A percentile compares a stretch with the other conserved stretches of the same genome.
phyloP scores from a whole-genome alignment of 2,329 filamentous ascomycete genomes.

The Colletotrichum shisoi region DNA sequence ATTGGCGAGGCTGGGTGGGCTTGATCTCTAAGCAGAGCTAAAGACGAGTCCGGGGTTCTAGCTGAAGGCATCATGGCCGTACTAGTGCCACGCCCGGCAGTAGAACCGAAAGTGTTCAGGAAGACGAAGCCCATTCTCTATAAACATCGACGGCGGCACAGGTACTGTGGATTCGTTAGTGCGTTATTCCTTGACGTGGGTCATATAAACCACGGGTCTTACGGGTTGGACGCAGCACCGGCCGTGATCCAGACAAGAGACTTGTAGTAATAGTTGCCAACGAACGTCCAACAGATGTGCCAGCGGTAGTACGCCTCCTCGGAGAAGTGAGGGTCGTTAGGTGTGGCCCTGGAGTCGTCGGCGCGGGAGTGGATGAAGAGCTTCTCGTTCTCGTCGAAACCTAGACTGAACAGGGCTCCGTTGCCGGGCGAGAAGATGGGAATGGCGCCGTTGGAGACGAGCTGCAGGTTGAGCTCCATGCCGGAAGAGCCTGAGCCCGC shows the following conservation, averaged over 20 bases:
- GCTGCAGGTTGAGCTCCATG: slow-evolving; percentile 20
- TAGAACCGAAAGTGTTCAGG: neutral
- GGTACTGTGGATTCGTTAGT: slow-evolving; percentile 6
- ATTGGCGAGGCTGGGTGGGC: neutral
- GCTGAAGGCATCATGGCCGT: neutral
- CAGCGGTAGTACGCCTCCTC: slow-evolving; percentile 30
- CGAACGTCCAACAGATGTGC: slow-evolving; percentile 35
- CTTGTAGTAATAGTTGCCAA: slow-evolving; percentile 39
- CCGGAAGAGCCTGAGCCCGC: slow-evolving; percentile 9
- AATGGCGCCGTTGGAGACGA: slow-evolving; percentile 32
- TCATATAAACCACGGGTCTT: neutral
- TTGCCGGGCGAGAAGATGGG: slow-evolving; percentile 34
- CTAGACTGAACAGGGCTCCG: slow-evolving; percentile 17
- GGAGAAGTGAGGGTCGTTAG: neutral
- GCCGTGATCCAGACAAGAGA: slow-evolving; percentile 35
- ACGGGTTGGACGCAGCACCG: slow-evolving; percentile 30
- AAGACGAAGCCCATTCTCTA: slow-evolving; percentile 21
- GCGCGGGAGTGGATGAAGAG: slow-evolving; percentile 24
- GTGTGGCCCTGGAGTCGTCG: slow-evolving; percentile 31
- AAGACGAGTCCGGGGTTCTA: too few relatives aligned
- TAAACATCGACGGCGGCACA: slow-evolving; percentile 24
- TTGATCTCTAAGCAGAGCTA: neutral
- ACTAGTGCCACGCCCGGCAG: too few relatives aligned
- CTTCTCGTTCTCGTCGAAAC: slow-evolving; percentile 30
- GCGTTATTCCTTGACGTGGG: neutral